Base-by-base conservation (phyloP, 164 flowering plant genomes). In the Euptelea pleiosperma region DNA sequence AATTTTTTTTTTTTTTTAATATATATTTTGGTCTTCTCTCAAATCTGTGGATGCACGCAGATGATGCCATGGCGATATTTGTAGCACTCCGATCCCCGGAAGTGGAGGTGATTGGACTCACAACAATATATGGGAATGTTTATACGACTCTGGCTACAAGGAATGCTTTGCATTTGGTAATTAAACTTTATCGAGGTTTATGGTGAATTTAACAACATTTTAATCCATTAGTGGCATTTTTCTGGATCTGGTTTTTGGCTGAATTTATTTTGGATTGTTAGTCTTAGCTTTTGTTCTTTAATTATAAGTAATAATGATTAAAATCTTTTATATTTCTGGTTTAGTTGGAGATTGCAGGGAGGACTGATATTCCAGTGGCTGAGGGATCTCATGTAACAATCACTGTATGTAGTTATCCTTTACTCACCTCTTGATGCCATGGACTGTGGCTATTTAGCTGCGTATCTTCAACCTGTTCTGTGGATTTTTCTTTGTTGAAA, bases 21-120 rank as follows among this genome's bases (percentile, higher is more conserved):
- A n/a, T n/a, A n/a, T n/a, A n/a, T n/a, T n/a, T n/a, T n/a, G n/a
- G n/a, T n/a, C n/a, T n/a, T n/a, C n/a, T n/a, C n/a, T n/a, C 8
- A 21, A 6, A 28, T 47, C 12, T 58, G 16, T 12, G 30, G 42
- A 40, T 14, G 6, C 12, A 10, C 16, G 56, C 77, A 89, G 98
- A 93, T 78, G 98, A 93, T 77, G 91, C 96, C 41, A 83, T 89
- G 98, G 97, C 98, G 10, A 93, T 93, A 16, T 82, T 93, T 62
- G 30, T 93, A 63, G 96, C 97, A 1, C 60, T 93, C 31, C 63
- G 61, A 52, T 86, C 90, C 11, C 96, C 94, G 0, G 97, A 89
- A 72, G 74, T 93, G 55, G 86, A 89, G 35, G 90, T 93, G 54
- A 81, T 93, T 62, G 98, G 94, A 26, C 82, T 93, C 9, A 89